phyloP scores from a whole-genome alignment of 345 rosid species.

The Erodium maritimum region DNA sequence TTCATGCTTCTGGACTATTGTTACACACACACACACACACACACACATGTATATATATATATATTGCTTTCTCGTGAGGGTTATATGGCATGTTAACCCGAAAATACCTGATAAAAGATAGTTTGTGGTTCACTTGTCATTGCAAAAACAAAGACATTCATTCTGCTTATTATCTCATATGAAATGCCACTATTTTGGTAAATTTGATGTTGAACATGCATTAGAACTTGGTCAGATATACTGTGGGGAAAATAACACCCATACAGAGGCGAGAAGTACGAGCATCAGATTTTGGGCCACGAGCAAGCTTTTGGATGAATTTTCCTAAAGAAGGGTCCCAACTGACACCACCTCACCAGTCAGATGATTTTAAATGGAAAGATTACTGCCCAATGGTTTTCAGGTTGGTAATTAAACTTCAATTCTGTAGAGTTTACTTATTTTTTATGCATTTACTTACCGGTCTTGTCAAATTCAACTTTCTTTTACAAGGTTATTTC shows the following conservation, averaged over 20 bases:
- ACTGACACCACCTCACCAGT: slow-evolving; percentile 82
- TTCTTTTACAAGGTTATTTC: not conserved
- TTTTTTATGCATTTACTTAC: not conserved
- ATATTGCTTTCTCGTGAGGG: not conserved
- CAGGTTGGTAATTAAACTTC: slow-evolving; percentile 43
- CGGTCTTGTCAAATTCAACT: not conserved
- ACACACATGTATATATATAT: too few relatives aligned
- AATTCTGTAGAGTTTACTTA: slow-evolving; percentile 1
- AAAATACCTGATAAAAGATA: not conserved
- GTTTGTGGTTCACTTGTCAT: not conserved
- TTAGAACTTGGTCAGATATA: slow-evolving; percentile 47
- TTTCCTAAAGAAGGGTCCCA: slow-evolving; percentile 89
- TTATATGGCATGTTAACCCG: not conserved
- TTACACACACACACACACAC: too few relatives aligned
- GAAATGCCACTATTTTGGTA: slow-evolving; percentile 4
- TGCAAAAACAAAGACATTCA: not conserved
- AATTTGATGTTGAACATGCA: slow-evolving; percentile 7
- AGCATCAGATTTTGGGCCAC: slow-evolving; percentile 78
- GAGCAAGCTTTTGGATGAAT: slow-evolving; percentile 96
- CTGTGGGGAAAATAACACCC: slow-evolving; percentile 96
- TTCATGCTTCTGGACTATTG: not conserved
- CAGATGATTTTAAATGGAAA: slow-evolving; percentile 94
- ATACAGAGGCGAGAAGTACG: slow-evolving; percentile 85
- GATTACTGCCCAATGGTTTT: slow-evolving; percentile 99
- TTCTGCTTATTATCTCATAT: not conserved